Evolutionary conservation across 305 asterid genomes (phyloP), one percentile per base, ranked within the genome.

Genomic region (Petunia hybrid): DNA sequence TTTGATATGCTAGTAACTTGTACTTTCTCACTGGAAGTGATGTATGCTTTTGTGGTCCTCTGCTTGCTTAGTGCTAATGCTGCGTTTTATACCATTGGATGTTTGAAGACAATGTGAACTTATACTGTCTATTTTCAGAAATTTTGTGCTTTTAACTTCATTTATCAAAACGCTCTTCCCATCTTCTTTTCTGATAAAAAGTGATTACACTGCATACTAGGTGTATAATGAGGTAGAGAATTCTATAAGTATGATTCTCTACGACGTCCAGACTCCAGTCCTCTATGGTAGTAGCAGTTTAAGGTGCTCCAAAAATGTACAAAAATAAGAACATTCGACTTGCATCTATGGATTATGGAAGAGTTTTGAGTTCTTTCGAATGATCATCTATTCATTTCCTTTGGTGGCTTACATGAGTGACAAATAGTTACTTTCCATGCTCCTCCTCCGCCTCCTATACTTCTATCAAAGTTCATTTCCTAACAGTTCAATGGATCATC

Each of bases 281-380:
- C 42, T 68, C 76, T 41, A 7, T 42, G 8, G 76, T 68, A 8
- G 76, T 43, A 42, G 56, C 31, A 39, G 36, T 43, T 68, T 68
- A 35, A 68, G 43, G 56, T 68, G 76, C 43, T 56, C 56, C 76
- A 43, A 16, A 42, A n/a, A 39, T 43, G 45, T 43, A 43, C n/a
- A 64, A 64, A 41, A 9, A 64, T n/a, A 16, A 16, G 76, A 68
- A 68, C 38, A 3, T n/a, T 68, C 75, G 67, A 62, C 41, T 62
- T 22, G 67, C 38, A 42, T 68, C 39, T 68, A 68, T n/a, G 43
- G 9, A 68, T n/a, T 68, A 68, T n/a, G 43, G 9, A 68, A 16
- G 56, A 42, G 56, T 42, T 68, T 68, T 16, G n/a, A 42, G 76
- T 68, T 68, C 76, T 22, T 68, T 68, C 76, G 9, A 10, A 42